Conservation (phyloP, 768 basidiomycete species). For the Serendipita sp. region DNA sequence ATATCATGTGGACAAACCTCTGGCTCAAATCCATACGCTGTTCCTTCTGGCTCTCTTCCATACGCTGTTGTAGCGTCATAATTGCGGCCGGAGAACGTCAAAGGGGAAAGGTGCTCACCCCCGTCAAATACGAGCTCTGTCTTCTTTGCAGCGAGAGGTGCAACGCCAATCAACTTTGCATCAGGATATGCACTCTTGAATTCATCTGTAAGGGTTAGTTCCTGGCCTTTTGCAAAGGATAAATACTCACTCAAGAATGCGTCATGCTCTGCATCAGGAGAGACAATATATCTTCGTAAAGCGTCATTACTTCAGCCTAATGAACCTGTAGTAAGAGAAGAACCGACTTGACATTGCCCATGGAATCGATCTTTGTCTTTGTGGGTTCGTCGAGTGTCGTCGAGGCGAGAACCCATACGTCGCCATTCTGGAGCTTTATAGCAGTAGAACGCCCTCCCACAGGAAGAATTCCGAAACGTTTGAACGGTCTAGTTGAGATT, state of each 20-base stretch:
- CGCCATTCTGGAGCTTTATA: constrained; percentile 16
- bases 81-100: neutral
- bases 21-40: constrained; percentile 63
- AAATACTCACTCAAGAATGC: constrained; percentile 1
- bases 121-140: constrained; percentile 25
- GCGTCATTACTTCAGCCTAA: neutral
- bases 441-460: constrained; percentile 13
- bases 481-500: constrained; percentile 5
- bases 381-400: neutral
- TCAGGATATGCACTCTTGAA: constrained; percentile 6
- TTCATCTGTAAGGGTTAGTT: neutral
- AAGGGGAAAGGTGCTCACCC: constrained; percentile 24
- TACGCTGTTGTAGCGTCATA: constrained; percentile 25
- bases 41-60: constrained; percentile 45
- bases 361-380: neutral
- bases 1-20: constrained; percentile 27
- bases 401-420: constrained; percentile 5
- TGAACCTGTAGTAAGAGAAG: neutral
- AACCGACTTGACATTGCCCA: constrained; percentile 4
- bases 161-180: neutral
- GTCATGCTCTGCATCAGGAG: neutral
- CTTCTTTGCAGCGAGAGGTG: constrained; percentile 7
- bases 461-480: constrained; percentile 20
- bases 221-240: neutral
- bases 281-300: neutral